A percentile compares a stretch with the other conserved stretches of the same genome.
Evolutionary conservation across 768 basidiomycete genomes (phyloP).

Genomic region (Pulveroboletus sp.): DNA sequence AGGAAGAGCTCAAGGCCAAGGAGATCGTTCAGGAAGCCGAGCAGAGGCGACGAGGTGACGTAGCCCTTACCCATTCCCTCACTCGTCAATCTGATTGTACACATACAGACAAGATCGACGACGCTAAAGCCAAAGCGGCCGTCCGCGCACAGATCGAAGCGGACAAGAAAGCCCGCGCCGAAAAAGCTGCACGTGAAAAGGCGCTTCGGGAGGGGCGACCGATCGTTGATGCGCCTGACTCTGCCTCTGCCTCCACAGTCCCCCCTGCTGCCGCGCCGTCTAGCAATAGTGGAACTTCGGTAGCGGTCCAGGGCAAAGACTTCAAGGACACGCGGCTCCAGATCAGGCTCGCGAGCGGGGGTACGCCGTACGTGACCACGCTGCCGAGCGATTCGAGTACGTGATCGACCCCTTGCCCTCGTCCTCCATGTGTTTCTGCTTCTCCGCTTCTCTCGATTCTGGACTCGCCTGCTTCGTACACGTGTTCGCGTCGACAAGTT

Average conservation of each 20-base stretch:
- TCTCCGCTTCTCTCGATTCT: no score
- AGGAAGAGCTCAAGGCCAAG: conserved; percentile 74
- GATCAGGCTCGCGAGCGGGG: conserved; percentile 77
- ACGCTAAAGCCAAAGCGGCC: conserved; percentile 79
- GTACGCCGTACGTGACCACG: conserved; percentile 76
- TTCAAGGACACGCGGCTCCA: conserved; percentile 87
- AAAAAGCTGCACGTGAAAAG: conserved; percentile 86
- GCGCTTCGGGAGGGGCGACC: conserved; percentile 77
- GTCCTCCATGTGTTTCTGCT: background rate
- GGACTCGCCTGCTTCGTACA: no score
- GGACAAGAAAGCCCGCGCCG: conserved; percentile 85
- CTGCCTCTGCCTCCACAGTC: conserved; percentile 29
- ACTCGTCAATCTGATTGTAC: background rate
- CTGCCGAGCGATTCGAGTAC: conserved; percentile 74
- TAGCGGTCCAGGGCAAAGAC: conserved; percentile 55
- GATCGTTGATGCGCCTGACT: conserved; percentile 31
- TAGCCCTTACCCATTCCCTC: conserved; percentile 23
- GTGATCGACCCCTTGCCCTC: conserved; percentile 35
- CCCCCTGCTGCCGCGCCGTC: conserved; percentile 31
- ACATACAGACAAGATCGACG: conserved; percentile 78
- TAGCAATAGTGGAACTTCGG: conserved; percentile 27
- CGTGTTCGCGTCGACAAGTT: no score
- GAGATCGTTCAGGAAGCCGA: conserved; percentile 82
- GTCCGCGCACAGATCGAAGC: conserved; percentile 93
- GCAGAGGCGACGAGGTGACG: conserved; percentile 62